Evolutionary conservation across 1,284 basidiomycete species (phyloP), one percentile per base, ranked within the genome.

Genomic region (Tilletia setariae): DNA sequence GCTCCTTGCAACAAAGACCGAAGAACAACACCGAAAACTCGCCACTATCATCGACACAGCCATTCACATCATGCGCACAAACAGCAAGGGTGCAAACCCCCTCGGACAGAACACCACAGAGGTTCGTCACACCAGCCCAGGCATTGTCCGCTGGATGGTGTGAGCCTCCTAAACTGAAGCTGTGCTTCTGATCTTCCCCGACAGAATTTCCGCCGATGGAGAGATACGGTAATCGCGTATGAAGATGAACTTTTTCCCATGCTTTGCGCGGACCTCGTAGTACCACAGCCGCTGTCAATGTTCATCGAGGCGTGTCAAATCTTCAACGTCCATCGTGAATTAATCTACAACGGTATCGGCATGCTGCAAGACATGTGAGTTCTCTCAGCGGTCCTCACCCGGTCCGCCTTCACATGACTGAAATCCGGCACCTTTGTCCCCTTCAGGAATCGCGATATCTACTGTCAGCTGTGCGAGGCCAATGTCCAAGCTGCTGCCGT

Each of bases 1-100:
- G 64, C 96, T 95, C 80, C 86, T 96, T 53, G 91, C 92, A 0
- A 93, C 92, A 42, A 96, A 96, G 83, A 92, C 90, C 1, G 92
- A 94, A 79, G 92, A 94, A 82, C 91, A 90, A 74, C 90, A 90
- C 56, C 85, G 92, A 66, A 93, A 93, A 81, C 85, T 94, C n/a
- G 86, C 90, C 42, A 90, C 92, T 77, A 89, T 94, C 23, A 90
- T 92, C 9, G 87, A 87, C 72, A 87, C 93, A 19, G 90, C 87
- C 71, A 88, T 89, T 81, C 87, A 89, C 42, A 92, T 89, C 42
- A 84, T 86, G 25, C 86, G 86, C 66, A 83, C 84, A 23, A 88
- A 89, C 71, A 83, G 87, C 13, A 71, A 76, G 2, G 82, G 83
- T 11, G 65, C 76, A 35, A 75, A 82, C 67, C 69, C 73, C 62